phyloP scores from a whole-genome alignment of 2,329 filamentous ascomycete species.

The Chalaropsis thielavioides region DNA sequence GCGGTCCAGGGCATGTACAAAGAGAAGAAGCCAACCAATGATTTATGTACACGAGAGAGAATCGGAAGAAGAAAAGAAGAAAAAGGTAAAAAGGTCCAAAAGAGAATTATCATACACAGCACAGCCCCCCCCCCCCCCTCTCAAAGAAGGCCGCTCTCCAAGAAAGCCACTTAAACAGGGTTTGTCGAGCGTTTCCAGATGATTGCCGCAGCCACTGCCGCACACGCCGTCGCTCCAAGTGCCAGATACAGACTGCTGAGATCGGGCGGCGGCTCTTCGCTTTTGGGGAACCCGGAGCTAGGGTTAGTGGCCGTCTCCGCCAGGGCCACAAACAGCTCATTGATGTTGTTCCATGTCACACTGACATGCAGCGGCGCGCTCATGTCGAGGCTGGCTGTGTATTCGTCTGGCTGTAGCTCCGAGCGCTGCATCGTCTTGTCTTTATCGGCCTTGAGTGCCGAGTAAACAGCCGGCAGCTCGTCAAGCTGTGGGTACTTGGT shows the following conservation, averaged over 20 bases:
- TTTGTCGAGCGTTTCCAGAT: constrained; percentile 48
- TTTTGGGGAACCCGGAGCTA: constrained; percentile 75
- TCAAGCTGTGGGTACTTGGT: constrained; percentile 70
- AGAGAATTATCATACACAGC: not conserved
- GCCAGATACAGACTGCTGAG: constrained; percentile 76
- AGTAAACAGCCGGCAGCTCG: constrained; percentile 80
- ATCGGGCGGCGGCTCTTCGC: constrained; percentile 72
- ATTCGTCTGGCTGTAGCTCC: constrained; percentile 81
- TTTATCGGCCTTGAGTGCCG: constrained; percentile 83
- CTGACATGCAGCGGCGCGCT: constrained; percentile 85
- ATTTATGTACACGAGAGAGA: constrained; percentile 1
- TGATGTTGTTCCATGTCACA: constrained; percentile 85
- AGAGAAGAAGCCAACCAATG: not conserved
- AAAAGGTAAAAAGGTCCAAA: constrained; percentile 2
- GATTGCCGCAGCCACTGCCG: constrained; percentile 47
- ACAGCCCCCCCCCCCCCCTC: too few species aligned
- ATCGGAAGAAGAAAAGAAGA: not conserved
- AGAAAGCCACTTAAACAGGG: constrained; percentile 24
- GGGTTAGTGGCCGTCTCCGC: constrained; percentile 88
- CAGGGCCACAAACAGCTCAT: constrained; percentile 80
- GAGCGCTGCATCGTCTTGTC: constrained; percentile 95
- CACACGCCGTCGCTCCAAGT: constrained; percentile 55
- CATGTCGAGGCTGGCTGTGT: constrained; percentile 75
- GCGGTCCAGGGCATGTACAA: not conserved
- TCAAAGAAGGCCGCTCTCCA: too few species aligned